Conservation (phyloP, 2,329 filamentous ascomycete genomes). For the Diaporthe amygdali region DNA sequence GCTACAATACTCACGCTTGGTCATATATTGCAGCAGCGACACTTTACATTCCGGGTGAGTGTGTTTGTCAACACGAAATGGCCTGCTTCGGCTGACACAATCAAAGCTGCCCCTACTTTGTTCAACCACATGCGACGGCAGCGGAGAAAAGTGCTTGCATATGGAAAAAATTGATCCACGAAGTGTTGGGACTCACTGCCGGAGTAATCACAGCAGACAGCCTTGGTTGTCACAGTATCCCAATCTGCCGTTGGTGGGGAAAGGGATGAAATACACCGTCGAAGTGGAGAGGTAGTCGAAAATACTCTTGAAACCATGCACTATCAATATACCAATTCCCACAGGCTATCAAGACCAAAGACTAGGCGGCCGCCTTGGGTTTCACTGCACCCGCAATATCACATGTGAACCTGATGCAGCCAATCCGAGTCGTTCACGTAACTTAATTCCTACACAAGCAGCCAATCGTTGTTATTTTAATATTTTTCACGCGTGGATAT, state of each 20-base stretch:
- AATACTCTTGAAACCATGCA: background rate
- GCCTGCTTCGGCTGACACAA: background rate
- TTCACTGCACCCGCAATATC: background rate
- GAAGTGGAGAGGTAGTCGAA: no score
- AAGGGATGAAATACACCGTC: background rate
- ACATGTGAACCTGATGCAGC: background rate
- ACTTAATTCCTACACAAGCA: background rate
- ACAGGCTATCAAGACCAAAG: no score
- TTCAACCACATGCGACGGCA: conserved; percentile 24
- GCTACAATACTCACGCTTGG: conserved; percentile 5
- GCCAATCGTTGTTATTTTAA: no score
- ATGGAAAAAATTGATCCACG: background rate
- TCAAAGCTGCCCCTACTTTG: conserved; percentile 19
- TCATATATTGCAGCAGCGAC: conserved; percentile 17
- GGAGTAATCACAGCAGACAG: background rate
- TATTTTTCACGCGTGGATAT: no score
- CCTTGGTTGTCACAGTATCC: background rate
- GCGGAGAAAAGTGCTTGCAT: conserved; percentile 19
- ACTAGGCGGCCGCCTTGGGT: background rate
- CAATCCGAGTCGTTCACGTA: background rate
- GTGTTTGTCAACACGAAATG: background rate
- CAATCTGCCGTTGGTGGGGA: background rate
- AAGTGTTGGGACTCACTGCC: background rate
- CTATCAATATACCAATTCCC: background rate
- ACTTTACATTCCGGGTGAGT: conserved; percentile 22